phyloP scores from a whole-genome alignment of 2,329 filamentous ascomycete genomes.

The Stylonectria norvegica region DNA sequence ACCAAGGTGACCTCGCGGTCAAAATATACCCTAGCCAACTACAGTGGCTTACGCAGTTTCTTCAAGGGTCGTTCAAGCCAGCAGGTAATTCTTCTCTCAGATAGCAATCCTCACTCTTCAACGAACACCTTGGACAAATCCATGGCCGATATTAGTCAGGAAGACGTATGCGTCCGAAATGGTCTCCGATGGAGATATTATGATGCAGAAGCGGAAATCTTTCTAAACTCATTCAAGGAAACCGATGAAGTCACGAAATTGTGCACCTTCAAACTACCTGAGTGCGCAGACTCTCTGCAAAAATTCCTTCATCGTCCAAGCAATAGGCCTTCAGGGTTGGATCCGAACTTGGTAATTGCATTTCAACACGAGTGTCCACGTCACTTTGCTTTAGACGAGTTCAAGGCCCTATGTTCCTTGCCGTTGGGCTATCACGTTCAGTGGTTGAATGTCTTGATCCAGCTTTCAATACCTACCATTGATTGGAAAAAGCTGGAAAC shows the following conservation, averaged over 20 bases:
- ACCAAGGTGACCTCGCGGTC: not conserved
- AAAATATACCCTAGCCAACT: constrained; percentile 7
- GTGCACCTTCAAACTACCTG: constrained; percentile 17
- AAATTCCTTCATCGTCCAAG: constrained; percentile 14
- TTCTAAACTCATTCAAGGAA: not conserved
- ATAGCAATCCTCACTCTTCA: constrained; percentile 13
- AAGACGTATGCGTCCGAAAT: constrained; percentile 23
- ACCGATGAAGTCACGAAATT: not conserved
- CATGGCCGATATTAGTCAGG: constrained; percentile 1
- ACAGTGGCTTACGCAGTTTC: constrained; percentile 7
- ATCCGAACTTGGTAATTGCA: constrained; percentile 52
- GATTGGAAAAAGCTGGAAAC: constrained; percentile 25
- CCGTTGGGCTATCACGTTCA: constrained; percentile 14
- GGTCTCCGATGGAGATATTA: constrained; percentile 21
- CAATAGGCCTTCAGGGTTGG: constrained; percentile 4
- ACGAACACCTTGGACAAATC: constrained; percentile 9
- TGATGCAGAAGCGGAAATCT: not conserved
- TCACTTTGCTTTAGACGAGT: constrained; percentile 51
- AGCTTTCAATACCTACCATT: constrained; percentile 19
- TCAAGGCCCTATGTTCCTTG: constrained; percentile 35
- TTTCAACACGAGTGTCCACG: constrained; percentile 45
- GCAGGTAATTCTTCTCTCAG: constrained; percentile 17
- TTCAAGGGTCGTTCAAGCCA: not conserved
- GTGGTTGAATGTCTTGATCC: constrained; percentile 21
- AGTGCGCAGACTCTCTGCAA: constrained; percentile 6